Base-by-base conservation (phyloP, 2,329 filamentous ascomycete genomes). In the Fusarium pseudoanthophilum region DNA sequence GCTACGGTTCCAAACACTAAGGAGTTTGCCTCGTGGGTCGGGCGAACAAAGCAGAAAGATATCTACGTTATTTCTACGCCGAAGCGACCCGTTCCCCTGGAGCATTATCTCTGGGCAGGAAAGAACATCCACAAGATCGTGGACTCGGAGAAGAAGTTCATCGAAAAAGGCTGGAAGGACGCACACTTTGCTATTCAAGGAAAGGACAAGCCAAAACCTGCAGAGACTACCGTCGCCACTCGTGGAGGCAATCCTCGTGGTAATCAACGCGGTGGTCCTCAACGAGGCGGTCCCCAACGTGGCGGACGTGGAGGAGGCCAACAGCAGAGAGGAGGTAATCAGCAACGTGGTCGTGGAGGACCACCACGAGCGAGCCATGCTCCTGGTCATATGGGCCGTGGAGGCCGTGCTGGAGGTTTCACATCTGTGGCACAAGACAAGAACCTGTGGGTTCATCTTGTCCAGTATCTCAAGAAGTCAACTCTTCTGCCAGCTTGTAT, bases 41-140 rank as follows among this genome's bases (percentile, higher is more conserved):
- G 96, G 16, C 90, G 96, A 57, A 99, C 96, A 2, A 99, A 99
- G 84, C 95, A 97, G 84, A 98, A 98, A 83, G 93, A 99, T 78
- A 98, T 99, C 39, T 99, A 98, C 80, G 96, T 99, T 77, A 99
- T 99, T 62, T 98, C 96, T 0, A 99, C 96, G 0, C 92, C 95
- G 0, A 99, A 99, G 82, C 90, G 96, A 67, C 96, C 96, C 1
- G 94, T 99, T 2, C 96, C 96, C 1, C 85, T 99, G 5, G 96
- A 99, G 78, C 96, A 99, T 81, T 99, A 95, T 78, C 87, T 99
- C 2, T 99, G 96, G 96, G 95, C 95, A 9, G 93, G 92, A 65
- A 98, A 98, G 81, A 90, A 92, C 42, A 96, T 97, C 79, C 89
- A 95, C 84, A 98, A 97, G 82, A 98, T 99, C 77, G 96, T 99